Evolutionary conservation across 2,329 filamentous ascomycete genomes (phyloP).

Genomic region (Emergomyces orientalis): DNA sequence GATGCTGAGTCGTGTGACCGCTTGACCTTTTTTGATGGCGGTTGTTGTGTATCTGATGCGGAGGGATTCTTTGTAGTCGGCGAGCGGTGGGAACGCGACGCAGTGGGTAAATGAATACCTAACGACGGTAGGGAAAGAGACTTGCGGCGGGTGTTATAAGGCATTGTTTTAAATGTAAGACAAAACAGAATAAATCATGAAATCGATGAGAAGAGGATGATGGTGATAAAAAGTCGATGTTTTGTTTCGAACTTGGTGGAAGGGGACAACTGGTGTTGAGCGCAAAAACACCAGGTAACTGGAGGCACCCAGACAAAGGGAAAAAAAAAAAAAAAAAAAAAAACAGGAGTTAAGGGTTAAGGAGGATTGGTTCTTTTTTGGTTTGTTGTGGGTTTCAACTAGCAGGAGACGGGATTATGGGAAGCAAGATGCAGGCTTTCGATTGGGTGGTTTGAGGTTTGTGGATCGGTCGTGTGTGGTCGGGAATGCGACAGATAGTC

Average conservation of each 20-base stretch:
- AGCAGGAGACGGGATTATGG: slow-evolving; percentile 6
- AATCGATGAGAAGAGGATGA: slow-evolving; percentile 9
- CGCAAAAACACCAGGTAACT: slow-evolving; percentile 4
- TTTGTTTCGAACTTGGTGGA: background rate
- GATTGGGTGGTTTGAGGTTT: slow-evolving; percentile 8
- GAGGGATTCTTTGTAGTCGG: slow-evolving; percentile 53
- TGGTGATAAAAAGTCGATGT: background rate
- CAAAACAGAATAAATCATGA: slow-evolving; percentile 13
- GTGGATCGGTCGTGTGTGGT: background rate
- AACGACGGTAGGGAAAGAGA: slow-evolving; percentile 86
- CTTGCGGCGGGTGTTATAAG: slow-evolving; percentile 95
- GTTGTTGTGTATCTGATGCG: slow-evolving; percentile 44
- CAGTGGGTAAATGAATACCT: slow-evolving; percentile 70
- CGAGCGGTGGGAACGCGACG: slow-evolving; percentile 48
- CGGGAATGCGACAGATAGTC: slow-evolving; percentile 2
- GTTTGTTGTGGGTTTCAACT: slow-evolving; percentile 14
- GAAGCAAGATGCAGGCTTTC: slow-evolving; percentile 8
- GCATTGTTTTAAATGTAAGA: slow-evolving; percentile 48
- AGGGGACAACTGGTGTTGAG: background rate
- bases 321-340: slow-evolving; percentile 13
- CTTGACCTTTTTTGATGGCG: slow-evolving; percentile 62
- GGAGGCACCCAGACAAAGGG: background rate
- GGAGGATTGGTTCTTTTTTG: slow-evolving; percentile 8
- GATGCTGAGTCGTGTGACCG: slow-evolving; percentile 56
- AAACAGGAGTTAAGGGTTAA: background rate